Conservation (phyloP, 1,284 basidiomycete species). For the Cutaneotrichosporon sp. region DNA sequence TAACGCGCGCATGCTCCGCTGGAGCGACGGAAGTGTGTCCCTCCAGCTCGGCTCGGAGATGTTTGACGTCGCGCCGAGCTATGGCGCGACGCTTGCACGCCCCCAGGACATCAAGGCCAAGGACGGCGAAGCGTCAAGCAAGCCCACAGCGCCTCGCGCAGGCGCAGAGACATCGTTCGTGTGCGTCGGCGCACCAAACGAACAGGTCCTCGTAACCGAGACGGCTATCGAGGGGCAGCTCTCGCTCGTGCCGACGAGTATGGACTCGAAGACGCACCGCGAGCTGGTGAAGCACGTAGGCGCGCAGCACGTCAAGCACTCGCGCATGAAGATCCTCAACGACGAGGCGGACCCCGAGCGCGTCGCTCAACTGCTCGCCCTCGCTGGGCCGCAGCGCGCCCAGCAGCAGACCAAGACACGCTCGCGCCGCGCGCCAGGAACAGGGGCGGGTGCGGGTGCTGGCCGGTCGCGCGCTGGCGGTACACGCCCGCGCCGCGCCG, state of each 20-base stretch:
- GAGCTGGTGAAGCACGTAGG: constrained; percentile 43
- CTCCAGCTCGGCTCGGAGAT: constrained; percentile 45
- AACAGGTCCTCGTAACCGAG: constrained; percentile 39
- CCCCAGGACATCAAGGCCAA: constrained; percentile 6
- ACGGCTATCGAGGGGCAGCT: constrained; percentile 38
- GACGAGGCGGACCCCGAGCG: constrained; percentile 29
- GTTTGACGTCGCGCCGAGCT: constrained; percentile 43
- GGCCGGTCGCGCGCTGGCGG: neutral
- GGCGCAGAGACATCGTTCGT: constrained; percentile 31
- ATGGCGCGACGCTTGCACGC: constrained; percentile 29
- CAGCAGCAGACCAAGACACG: neutral
- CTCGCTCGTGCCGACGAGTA: constrained; percentile 36
- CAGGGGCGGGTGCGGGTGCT: constrained; percentile 5
- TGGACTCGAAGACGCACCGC: constrained; percentile 41
- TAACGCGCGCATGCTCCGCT: constrained; percentile 45
- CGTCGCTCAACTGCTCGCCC: constrained; percentile 26
- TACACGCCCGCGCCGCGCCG: neutral
- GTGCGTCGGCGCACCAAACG: constrained; percentile 22
- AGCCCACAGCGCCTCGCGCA: neutral
- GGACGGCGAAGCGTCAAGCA: neutral
- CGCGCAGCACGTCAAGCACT: constrained; percentile 42
- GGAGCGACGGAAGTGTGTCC: constrained; percentile 46
- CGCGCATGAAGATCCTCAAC: constrained; percentile 40
- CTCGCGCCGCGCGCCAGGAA: constrained; percentile 1
- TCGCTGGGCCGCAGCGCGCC: constrained; percentile 19